Evolutionary conservation across 805 yeast species (phyloP).

Genomic region (Kodamaea lidongshanica): DNA sequence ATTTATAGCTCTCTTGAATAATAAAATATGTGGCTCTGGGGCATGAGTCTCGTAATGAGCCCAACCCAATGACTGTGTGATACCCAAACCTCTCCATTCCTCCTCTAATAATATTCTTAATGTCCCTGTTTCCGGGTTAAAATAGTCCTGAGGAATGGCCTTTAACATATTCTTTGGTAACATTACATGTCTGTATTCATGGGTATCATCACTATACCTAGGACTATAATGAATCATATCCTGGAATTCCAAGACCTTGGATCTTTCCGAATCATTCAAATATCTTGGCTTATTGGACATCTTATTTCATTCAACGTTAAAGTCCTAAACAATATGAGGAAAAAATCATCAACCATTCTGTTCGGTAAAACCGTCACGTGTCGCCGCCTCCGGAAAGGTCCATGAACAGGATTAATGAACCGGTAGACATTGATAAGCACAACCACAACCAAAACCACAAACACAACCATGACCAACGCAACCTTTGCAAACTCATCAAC

Average conservation of each 20-base stretch:
- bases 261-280: constrained; percentile 75
- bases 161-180: constrained; percentile 94
- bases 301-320: too few relatives aligned
- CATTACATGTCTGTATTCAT: constrained; percentile 95
- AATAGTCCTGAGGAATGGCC: constrained; percentile 89
- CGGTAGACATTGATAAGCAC: too few relatives aligned
- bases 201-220: constrained; percentile 83
- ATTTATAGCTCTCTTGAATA: constrained; percentile 65
- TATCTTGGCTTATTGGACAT: constrained; percentile 53
- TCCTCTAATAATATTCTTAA: constrained; percentile 85
- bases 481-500: too few relatives aligned
- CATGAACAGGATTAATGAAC: too few relatives aligned
- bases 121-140: constrained; percentile 90
- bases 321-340: too few relatives aligned
- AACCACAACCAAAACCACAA: too few relatives aligned
- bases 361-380: too few relatives aligned
- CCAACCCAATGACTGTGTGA: constrained; percentile 97
- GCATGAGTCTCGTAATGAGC: constrained; percentile 95
- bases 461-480: too few relatives aligned
- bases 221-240: constrained; percentile 94
- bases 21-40: constrained; percentile 94
- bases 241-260: constrained; percentile 82
- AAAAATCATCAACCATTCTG: too few relatives aligned
- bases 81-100: constrained; percentile 98
- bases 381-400: too few relatives aligned